Evolutionary conservation across 1,284 basidiomycete genomes (phyloP).

Genomic region (Bondarzewia mesenterica): DNA sequence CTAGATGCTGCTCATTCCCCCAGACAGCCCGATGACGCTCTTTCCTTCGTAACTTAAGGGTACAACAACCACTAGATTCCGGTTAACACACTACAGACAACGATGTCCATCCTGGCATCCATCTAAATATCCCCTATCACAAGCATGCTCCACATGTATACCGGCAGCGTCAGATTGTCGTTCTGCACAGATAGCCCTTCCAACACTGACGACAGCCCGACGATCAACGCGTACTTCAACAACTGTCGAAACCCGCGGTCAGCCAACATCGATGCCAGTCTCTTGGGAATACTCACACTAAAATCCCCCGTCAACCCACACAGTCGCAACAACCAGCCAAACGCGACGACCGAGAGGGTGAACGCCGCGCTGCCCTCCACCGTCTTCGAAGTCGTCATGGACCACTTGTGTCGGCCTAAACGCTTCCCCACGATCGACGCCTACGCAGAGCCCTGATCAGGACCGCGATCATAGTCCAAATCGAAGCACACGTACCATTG

Average conservation of each 20-base stretch:
- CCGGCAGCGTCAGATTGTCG: conserved; percentile 86
- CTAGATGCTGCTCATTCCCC: too few relatives aligned
- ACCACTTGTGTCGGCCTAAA: conserved; percentile 79
- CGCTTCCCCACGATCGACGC: conserved; percentile 90
- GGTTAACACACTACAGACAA: neutral
- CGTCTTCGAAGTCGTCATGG: conserved; percentile 78
- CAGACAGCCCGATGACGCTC: neutral
- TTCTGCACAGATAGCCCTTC: conserved; percentile 91
- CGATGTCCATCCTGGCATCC: neutral
- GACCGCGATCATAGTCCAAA: neutral
- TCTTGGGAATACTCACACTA: conserved; percentile 47
- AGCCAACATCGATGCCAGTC: neutral
- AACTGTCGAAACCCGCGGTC: conserved; percentile 31
- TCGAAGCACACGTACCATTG: conserved; percentile 52
- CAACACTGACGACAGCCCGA: conserved; percentile 59
- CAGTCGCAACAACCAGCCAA: conserved; percentile 65
- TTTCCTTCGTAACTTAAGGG: neutral
- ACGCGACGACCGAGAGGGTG: conserved; percentile 59
- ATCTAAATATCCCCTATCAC: conserved; percentile 41
- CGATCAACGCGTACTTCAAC: conserved; percentile 47
- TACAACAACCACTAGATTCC: neutral
- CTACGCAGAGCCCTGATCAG: conserved; percentile 25
- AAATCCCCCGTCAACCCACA: conserved; percentile 66
- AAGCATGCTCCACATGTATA: conserved; percentile 82
- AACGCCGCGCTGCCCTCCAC: conserved; percentile 89